Base-by-base conservation (phyloP, 305 asterid species). In the Fraxinus floribunda region DNA sequence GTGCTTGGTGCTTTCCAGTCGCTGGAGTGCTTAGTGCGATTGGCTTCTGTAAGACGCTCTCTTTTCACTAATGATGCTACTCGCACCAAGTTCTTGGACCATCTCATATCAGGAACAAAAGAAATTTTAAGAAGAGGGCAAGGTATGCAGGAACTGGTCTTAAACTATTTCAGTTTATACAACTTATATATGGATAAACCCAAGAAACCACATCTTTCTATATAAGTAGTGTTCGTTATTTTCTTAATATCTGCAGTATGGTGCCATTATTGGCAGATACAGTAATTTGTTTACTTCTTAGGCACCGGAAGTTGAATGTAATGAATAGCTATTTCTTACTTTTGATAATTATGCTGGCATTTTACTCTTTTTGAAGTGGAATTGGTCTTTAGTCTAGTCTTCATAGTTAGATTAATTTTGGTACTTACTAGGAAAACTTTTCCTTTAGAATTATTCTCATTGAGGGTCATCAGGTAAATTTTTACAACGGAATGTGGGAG, bases 41-140 rank as follows among this genome's bases (percentile, higher is more conserved):
- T 96, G 87, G 98, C 97, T 86, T 96, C 99, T 41, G 97, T 94
- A 71, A 91, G 99, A 78, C 98, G 99, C 80, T 96, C 99, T 80
- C 90, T 96, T 83, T 96, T 96, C 85, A 90, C 97, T 85, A 92
- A 89, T 87, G 98, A 96, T 82, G 88, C 92, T 68, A 85, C 97
- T 83, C 96, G 98, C 60, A 91, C 98, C 82, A 94, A 91, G 89
- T 96, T 89, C 88, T 87, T 96, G 91, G 95, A 92, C 86, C 98
- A 89, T 90, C 90, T 96, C 81, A 93, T 96, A 97, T 82, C 97
- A 68, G 99, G 99, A 87, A 96, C 98, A 80, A 93, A 90, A 87
- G 99, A 93, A 78, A 93, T 96, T 86, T 87, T 96, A 77, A 91
- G 91, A 78, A 90, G 98, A 34, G 99, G 98, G 83, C 93, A 94